Evolutionary conservation across 495 filamentous ascomycete genomes (phyloP), one percentile per base, ranked within the genome.

Genomic region (Xylaria scruposa): DNA sequence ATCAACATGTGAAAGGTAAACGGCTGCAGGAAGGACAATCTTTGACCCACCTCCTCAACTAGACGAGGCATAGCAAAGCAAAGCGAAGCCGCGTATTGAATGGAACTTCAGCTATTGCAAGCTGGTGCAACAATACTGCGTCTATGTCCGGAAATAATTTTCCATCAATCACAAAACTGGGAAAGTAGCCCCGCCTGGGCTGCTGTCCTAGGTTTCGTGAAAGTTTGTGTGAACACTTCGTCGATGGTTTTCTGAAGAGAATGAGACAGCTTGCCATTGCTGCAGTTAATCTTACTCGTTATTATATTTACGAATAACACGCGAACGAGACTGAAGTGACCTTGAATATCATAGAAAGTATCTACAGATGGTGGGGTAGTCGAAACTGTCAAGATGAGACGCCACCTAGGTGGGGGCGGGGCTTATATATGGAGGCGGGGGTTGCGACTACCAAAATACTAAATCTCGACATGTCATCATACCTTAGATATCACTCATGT

Each of bases 111-210:
- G 38, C 4, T 63, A 44, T 38, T 36, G 15, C 44, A 67, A 13
- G 44, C 33, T 65, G 62, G 36, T 19, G 38, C 21, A 31, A 12
- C n/a, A 62, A 15, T 3, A 4, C 60, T 12, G n/a, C 60, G 21
- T 21, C 60, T 42, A n/a, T 26, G n/a, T 64, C 40, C 4, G 58
- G 68, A 46, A n/a, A 8, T 70, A 46, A 51, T 70, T 70, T 70
- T 40, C 68, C 68, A 64, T 59, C 68, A 70, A 40, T 70, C 29
- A 54, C 2, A 44, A 38, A 63, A 59, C 44, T 13, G n/a, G 4
- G 3, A 0, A 21, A 47, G 36, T 15, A 38, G 29, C 10, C 29
- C 46, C 12, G 21, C 10, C 38, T 42, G 12, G 36, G 36, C 42
- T 46, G 7, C 19, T 0, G 31, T 38, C 17, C 7, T 31, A 10